Conservation (phyloP, 2,329 filamentous ascomycete species). For the Pseudogymnoascus sp. region DNA sequence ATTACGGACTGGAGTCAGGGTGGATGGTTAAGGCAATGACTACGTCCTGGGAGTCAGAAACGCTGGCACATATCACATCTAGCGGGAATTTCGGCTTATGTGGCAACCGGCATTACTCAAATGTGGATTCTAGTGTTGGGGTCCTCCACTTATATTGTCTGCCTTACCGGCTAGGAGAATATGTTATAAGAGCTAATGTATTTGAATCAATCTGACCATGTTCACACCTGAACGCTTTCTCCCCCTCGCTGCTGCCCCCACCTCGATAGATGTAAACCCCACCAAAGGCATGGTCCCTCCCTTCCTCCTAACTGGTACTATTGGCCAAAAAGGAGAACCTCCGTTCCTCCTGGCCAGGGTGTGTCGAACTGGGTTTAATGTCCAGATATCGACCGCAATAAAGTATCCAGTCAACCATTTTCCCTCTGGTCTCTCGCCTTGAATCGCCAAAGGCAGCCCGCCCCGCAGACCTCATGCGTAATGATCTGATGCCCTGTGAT, state of each 20-base stretch:
- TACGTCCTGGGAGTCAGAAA: neutral
- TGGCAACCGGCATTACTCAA: constrained; percentile 5
- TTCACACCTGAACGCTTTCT: constrained; percentile 15
- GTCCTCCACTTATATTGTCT: constrained; percentile 8
- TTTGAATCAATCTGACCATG: constrained; percentile 14
- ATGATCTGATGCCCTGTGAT: constrained; percentile 3
- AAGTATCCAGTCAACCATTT: constrained; percentile 7
- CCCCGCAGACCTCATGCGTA: neutral
- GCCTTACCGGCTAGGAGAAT: constrained; percentile 21
- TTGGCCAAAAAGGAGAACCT: constrained; percentile 12
- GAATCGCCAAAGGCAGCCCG: neutral
- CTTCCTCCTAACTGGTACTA: constrained; percentile 26
- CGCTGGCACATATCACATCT: neutral
- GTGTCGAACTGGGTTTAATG: constrained; percentile 13
- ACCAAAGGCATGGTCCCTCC: constrained; percentile 26
- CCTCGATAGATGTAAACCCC: constrained; percentile 17
- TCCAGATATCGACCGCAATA: neutral
- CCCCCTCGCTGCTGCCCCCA: constrained; percentile 12
- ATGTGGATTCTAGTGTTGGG: constrained; percentile 6
- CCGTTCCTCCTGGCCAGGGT: constrained; percentile 22
- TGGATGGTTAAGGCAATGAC: neutral
- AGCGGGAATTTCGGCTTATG: neutral
- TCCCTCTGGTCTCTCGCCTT: constrained; percentile 5
- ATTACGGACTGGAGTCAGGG: too few relatives aligned
- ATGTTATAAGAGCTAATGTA: constrained; percentile 20